Conservation (phyloP, 805 yeast species). For the Ogataea nonfermentans region DNA sequence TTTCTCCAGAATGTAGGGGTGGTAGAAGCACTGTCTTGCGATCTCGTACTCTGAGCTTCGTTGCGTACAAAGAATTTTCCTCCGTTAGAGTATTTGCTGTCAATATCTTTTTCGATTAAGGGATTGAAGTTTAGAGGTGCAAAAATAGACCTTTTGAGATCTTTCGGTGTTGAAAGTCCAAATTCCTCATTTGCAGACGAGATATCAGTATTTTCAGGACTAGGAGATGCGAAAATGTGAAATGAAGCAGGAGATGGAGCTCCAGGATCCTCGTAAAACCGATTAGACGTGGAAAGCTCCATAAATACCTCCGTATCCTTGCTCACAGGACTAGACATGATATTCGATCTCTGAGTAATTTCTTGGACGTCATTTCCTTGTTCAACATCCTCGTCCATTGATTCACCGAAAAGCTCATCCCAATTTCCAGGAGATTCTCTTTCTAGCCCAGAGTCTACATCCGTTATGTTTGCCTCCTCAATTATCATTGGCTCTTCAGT, state of each 20-base stretch:
- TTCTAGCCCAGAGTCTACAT: slow-evolving; percentile 5
- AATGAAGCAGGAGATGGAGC: slow-evolving; percentile 72
- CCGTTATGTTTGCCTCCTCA: slow-evolving; percentile 2
- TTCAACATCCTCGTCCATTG: slow-evolving; percentile 12
- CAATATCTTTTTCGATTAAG: slow-evolving; percentile 68
- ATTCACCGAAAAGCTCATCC: slow-evolving; percentile 32
- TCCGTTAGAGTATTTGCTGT: slow-evolving; percentile 83
- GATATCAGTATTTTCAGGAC: slow-evolving; percentile 24
- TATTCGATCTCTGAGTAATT: slow-evolving; percentile 4
- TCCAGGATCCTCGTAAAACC: slow-evolving; percentile 74
- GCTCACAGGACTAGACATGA: slow-evolving; percentile 8
- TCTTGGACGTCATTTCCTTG: slow-evolving; percentile 14
- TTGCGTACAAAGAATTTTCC: slow-evolving; percentile 75
- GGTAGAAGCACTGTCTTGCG: slow-evolving; percentile 14
- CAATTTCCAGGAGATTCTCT: slow-evolving; percentile 28
- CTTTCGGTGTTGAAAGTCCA: slow-evolving; percentile 36
- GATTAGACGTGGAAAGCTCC: slow-evolving; percentile 36
- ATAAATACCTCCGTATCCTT: slow-evolving; percentile 1
- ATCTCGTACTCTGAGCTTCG: slow-evolving; percentile 9
- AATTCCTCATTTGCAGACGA: slow-evolving; percentile 14
- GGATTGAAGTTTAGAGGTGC: slow-evolving; percentile 85
- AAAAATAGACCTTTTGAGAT: slow-evolving; percentile 56
- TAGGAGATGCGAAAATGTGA: slow-evolving; percentile 40
- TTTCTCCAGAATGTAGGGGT: slow-evolving; percentile 27
- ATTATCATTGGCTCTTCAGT: background rate